Evolutionary conservation across 441 rosid genomes (phyloP), one percentile per base, ranked within the genome.

Genomic region (Syzygium syzygioides): DNA sequence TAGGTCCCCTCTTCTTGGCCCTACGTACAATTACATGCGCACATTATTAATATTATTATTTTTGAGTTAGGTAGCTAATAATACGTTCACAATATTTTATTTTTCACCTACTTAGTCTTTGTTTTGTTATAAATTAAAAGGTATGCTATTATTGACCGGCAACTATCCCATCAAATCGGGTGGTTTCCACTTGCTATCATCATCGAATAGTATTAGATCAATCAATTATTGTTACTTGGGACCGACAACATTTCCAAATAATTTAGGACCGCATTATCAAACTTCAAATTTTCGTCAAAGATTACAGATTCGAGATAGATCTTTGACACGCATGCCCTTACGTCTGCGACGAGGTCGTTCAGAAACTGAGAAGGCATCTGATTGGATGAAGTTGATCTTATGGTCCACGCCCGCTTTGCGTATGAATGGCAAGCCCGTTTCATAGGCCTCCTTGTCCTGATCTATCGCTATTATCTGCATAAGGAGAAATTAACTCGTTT

Each of bases 351-450:
- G 26, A 71, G 5, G 5, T 54, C 0, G 1, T 87, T 55, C 0
- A 87, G 23, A 79, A 79, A 71, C 4, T 14, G 12, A 28, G 66
- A 68, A 71, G 20, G 86, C 48, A 79, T 68, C 59, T 0, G 62
- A n/a, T 26, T 56, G 85, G 53, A 87, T 87, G 57, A 52, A 87
- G 54, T 55, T 87, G 84, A 87, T 87, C 85, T 87, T 76, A 45
- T 54, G 85, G 45, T 87, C 88, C 13, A 87, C 37, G 19, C 68
- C 11, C 5, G 68, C 85, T 53, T 87, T 87, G 28, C 23, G 0
- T 4, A 87, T 71, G 37, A 53, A 87, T 0, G 88, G 88, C 64
- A 71, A 1, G 17, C 88, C 28, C 14, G 14, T 68, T 37, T 71
- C 85, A 9, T 68, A 71, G 28, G 88, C 68, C 52, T 87, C 85